A percentile compares a stretch with the other conserved stretches of the same genome.
Conservation (phyloP, 176 grass and related monocot genomes). For the Musa troglodytarum region DNA sequence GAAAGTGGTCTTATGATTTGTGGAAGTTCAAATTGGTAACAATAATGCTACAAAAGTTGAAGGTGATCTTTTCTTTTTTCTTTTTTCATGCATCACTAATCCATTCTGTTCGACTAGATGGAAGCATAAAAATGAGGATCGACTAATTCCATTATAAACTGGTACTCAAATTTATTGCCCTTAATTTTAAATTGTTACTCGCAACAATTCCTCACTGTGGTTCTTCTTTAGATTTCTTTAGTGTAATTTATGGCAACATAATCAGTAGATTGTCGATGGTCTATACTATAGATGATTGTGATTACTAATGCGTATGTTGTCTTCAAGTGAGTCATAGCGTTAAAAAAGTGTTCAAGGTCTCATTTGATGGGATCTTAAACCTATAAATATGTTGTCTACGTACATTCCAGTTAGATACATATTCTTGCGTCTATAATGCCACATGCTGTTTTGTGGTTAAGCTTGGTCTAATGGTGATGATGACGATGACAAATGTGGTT, state of each 20-base stretch:
- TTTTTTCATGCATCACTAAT: background rate
- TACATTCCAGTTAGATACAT: too few species aligned
- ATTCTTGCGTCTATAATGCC: background rate
- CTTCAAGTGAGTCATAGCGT: background rate
- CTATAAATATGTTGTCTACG: too few species aligned
- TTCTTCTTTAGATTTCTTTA: too few species aligned
- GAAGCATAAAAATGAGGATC: background rate
- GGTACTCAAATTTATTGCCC: too few species aligned
- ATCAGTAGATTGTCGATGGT: background rate
- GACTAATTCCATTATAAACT: background rate
- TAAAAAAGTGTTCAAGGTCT: background rate
- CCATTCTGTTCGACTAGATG: background rate
- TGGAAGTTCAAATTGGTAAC: background rate
- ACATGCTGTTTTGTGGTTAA: background rate
- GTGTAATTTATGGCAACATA: too few species aligned
- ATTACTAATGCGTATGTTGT: background rate
- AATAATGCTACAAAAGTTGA: background rate
- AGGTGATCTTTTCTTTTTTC: background rate
- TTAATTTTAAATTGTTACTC: too few species aligned
- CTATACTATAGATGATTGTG: background rate
- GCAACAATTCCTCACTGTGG: too few species aligned
- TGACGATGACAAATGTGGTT: background rate
- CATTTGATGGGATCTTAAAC: background rate
- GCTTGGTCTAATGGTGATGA: too few species aligned
- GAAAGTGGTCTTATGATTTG: background rate